Conservation (phyloP, 1,139 yeast genomes). For the Sugiyamaella novakii region DNA sequence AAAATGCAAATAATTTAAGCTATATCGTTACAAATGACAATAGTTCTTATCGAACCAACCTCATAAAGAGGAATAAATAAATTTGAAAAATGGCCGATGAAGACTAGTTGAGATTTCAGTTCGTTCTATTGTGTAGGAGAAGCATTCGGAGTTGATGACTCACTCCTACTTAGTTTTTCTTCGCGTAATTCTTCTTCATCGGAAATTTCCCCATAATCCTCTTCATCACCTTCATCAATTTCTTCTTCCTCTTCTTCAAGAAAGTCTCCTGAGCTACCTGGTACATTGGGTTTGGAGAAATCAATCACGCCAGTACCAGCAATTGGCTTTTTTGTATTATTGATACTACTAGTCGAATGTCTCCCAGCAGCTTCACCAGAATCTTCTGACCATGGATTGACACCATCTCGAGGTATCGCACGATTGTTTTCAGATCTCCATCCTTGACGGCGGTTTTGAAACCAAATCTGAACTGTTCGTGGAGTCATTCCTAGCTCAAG, state of each 20-base stretch:
- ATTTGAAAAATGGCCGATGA: not conserved
- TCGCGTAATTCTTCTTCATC: conserved; percentile 10
- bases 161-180: not conserved
- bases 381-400: conserved; percentile 18
- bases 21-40: conserved; percentile 14
- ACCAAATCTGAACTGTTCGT: conserved; percentile 46
- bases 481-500: conserved; percentile 46
- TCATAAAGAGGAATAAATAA: conserved; percentile 8
- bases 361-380: conserved; percentile 9
- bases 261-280: too few relatives aligned
- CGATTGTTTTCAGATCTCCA: conserved; percentile 41
- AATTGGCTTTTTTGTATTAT: conserved; percentile 15
- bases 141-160: not conserved
- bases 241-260: conserved; percentile 21
- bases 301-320: conserved; percentile 24
- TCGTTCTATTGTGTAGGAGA: too few relatives aligned
- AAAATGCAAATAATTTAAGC: conserved; percentile 13
- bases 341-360: conserved; percentile 2
- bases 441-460: conserved; percentile 44
- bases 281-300: conserved; percentile 16
- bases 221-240: conserved; percentile 19
- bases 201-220: conserved; percentile 11
- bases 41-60: not conserved
- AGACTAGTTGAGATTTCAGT: too few relatives aligned
- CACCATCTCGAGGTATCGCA: conserved; percentile 34